phyloP scores from a whole-genome alignment of 2,329 filamentous ascomycete species.

The Paraphoma chrysanthemicola region DNA sequence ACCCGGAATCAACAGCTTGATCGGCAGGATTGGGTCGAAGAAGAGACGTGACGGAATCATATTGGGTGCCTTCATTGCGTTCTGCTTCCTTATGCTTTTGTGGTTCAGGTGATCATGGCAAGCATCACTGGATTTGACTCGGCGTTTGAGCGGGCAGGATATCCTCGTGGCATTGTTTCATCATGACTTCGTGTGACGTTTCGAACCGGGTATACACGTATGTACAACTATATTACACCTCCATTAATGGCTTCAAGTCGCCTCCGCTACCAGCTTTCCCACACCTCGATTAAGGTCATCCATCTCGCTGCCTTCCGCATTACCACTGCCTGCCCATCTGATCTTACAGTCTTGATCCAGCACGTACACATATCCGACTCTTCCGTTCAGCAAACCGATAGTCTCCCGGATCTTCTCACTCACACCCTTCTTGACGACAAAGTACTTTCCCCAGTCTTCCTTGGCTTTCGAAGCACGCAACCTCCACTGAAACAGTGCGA shows the following conservation, averaged over 20 bases:
- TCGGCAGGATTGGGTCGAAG: constrained; percentile 90
- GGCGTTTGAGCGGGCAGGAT: constrained; percentile 36
- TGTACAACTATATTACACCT: constrained; percentile 38
- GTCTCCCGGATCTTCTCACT: constrained; percentile 63
- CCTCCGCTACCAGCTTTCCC: constrained; percentile 61
- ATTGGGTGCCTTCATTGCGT: constrained; percentile 86
- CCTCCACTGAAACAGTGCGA: constrained; percentile 61
- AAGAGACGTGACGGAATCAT: constrained; percentile 96
- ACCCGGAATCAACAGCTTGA: constrained; percentile 90
- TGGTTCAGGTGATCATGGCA: constrained; percentile 52
- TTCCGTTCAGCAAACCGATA: constrained; percentile 79
- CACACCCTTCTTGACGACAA: constrained; percentile 65
- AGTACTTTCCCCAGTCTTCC: constrained; percentile 64
- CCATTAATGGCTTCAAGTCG: constrained; percentile 1
- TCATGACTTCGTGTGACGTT: constrained; percentile 19
- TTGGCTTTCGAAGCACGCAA: constrained; percentile 56
- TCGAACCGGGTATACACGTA: constrained; percentile 18
- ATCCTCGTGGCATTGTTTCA: constrained; percentile 32
- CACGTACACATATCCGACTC: constrained; percentile 93
- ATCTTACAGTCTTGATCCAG: constrained; percentile 88
- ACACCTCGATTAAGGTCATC: constrained; percentile 71
- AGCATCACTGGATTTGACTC: constrained; percentile 6
- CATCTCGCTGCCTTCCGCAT: constrained; percentile 69
- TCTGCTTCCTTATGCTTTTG: constrained; percentile 87
- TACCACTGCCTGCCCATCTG: constrained; percentile 88